These are phyloP conservation scores for Begonia fuchsioides DNA, from an alignment of 306 rosid genomes.

Conservation along the genomic window DNA sequence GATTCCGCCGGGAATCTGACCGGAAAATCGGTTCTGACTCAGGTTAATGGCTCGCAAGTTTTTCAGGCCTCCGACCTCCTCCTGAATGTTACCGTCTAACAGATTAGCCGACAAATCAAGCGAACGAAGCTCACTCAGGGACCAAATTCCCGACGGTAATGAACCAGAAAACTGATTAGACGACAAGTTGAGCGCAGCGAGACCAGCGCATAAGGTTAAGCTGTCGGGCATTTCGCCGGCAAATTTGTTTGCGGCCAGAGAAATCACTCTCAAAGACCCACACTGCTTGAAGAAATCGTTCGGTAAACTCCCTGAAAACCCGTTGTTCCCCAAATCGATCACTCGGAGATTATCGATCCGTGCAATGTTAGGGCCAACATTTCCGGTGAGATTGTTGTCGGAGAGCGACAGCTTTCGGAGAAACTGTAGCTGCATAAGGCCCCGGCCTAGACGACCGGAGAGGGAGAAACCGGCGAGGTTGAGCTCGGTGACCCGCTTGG, in stretches of 20 bases:
- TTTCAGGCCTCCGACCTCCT: conserved; percentile 38
- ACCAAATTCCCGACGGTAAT: conserved; percentile 60
- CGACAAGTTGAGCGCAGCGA: conserved; percentile 51
- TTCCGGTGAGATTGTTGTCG: conserved; percentile 70
- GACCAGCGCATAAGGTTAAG: conserved; percentile 52
- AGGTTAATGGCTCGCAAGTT: conserved; percentile 53
- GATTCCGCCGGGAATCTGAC: conserved; percentile 56
- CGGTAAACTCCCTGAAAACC: conserved; percentile 54
- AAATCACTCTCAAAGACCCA: conserved; percentile 69
- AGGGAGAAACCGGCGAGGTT: conserved; percentile 68
- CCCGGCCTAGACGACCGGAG: conserved; percentile 71
- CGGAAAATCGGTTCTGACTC: conserved; percentile 52
- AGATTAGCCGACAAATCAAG: conserved; percentile 61
- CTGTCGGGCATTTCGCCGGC: conserved; percentile 56
- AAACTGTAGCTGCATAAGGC: conserved; percentile 53
- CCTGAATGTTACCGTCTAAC: conserved; percentile 59
- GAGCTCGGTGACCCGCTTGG: conserved; percentile 70
- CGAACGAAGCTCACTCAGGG: conserved; percentile 65
- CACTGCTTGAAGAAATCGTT: conserved; percentile 78
- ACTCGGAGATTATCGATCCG: conserved; percentile 51
- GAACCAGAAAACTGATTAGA: conserved; percentile 58
- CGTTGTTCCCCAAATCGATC: conserved; percentile 65
- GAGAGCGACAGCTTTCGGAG: conserved; percentile 59
- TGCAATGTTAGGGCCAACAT: conserved; percentile 45
- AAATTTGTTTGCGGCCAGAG: conserved; percentile 53